These are phyloP conservation scores for Saccharomyces hybrid DNA, from an alignment of 1,139 yeast species.

Conservation along the genomic window DNA sequence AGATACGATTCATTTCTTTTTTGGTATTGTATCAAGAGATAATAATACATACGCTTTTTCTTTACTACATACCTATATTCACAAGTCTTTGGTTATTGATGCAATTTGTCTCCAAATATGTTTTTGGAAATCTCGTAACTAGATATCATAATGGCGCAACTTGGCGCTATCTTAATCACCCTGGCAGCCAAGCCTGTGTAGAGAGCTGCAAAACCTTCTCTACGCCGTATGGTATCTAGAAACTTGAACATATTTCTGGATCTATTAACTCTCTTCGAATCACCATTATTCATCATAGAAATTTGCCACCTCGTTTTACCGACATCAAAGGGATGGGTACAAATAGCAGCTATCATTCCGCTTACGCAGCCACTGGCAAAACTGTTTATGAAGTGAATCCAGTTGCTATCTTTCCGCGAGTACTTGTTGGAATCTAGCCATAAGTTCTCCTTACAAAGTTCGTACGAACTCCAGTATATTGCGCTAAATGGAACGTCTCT, in stretches of 20 bases:
- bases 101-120: constrained; percentile 34
- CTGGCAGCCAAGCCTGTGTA: constrained; percentile 84
- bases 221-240: constrained; percentile 50
- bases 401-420: constrained; percentile 31
- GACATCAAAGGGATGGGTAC: constrained; percentile 93
- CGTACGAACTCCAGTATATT: constrained; percentile 87
- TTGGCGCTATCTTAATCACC: constrained; percentile 85
- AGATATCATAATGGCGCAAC: constrained; percentile 97
- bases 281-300: constrained; percentile 12
- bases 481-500: constrained; percentile 97
- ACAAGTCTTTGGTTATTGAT: neutral
- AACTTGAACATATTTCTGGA: constrained; percentile 51
- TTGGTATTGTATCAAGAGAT: neutral
- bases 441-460: constrained; percentile 35
- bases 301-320: constrained; percentile 93
- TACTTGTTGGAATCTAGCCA: constrained; percentile 11
- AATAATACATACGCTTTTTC: neutral
- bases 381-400: constrained; percentile 59
- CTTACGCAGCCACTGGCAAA: constrained; percentile 79
- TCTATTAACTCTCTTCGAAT: constrained; percentile 16
- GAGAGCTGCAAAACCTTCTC: constrained; percentile 71
- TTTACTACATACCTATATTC: neutral
- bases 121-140: constrained; percentile 85
- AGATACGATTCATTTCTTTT: neutral
- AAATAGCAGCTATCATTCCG: constrained; percentile 77